Evolutionary conservation across 2,329 filamentous ascomycete genomes (phyloP).

Genomic region (Metarhizium rileyi): DNA sequence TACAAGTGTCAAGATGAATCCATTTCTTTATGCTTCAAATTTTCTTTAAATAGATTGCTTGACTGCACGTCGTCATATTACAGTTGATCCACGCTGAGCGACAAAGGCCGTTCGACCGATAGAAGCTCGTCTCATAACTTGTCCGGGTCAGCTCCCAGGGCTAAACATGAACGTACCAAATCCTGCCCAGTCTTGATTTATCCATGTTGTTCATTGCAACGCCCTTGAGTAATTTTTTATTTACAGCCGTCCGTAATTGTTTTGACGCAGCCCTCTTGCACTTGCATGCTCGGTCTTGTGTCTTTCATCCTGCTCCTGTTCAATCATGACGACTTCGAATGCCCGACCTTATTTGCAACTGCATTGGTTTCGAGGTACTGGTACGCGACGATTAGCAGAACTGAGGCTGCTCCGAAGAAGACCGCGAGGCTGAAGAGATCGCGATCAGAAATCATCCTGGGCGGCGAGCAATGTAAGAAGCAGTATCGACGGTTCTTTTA

Average conservation of each 20-base stretch:
- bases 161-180: neutral
- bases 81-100: neutral
- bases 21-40: neutral
- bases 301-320: neutral
- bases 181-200: neutral
- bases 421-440: conserved; percentile 87
- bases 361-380: conserved; percentile 95
- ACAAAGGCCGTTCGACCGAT: neutral
- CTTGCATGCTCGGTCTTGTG: neutral
- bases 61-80: neutral
- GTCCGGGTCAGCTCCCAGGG: neutral
- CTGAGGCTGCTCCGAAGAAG: conserved; percentile 79
- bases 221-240: neutral
- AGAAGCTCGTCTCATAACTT: neutral
- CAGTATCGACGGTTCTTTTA: neutral
- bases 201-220: neutral
- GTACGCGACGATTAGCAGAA: conserved; percentile 90
- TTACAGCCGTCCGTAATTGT: neutral
- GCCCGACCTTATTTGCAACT: conserved; percentile 1
- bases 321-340: conserved; percentile 4
- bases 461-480: conserved; percentile 25
- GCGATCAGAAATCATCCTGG: conserved; percentile 80
- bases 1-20: neutral
- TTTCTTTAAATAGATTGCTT: neutral
- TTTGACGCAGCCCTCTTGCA: no score